These are phyloP conservation scores for Populus deltoides DNA, from an alignment of 345 rosid species.

Conservation along the genomic window DNA sequence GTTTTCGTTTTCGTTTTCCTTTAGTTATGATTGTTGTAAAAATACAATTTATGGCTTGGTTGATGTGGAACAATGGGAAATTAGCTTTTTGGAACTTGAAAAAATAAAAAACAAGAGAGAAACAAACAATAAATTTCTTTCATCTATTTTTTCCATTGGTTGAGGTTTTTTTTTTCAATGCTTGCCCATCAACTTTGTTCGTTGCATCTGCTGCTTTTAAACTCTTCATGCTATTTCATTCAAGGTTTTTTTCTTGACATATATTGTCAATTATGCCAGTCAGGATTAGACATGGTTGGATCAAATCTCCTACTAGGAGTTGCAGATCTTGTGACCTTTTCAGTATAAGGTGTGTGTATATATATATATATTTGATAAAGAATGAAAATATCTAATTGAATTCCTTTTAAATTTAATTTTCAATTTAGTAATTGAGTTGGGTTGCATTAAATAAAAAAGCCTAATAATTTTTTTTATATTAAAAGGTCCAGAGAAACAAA, in stretches of 20 bases:
- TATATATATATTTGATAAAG: too few relatives aligned
- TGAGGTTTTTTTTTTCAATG: not conserved
- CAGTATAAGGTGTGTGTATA: slow-evolving; percentile 40
- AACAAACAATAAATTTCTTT: not conserved
- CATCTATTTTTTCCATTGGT: not conserved
- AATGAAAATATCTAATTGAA: too few relatives aligned
- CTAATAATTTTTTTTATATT: too few relatives aligned
- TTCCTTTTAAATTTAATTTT: too few relatives aligned
- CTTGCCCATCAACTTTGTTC: not conserved
- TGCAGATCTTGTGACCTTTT: slow-evolving; percentile 42
- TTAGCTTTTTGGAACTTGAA: too few relatives aligned
- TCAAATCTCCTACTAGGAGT: slow-evolving; percentile 49
- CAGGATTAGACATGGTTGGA: slow-evolving; percentile 40
- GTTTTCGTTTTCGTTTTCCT: too few relatives aligned
- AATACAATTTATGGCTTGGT: not conserved
- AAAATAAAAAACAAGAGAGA: too few relatives aligned
- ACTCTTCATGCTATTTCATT: not conserved
- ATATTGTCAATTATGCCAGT: slow-evolving; percentile 47
- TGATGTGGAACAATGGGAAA: not conserved
- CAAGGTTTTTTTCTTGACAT: not conserved
- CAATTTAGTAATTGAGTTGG: too few relatives aligned
- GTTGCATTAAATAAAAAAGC: too few relatives aligned
- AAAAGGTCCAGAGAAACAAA: too few relatives aligned
- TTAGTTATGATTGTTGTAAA: not conserved
- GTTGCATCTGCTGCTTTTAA: not conserved